Conservation (phyloP, 192 early-diverging fungal genomes). For the Backusella morwellensis region DNA sequence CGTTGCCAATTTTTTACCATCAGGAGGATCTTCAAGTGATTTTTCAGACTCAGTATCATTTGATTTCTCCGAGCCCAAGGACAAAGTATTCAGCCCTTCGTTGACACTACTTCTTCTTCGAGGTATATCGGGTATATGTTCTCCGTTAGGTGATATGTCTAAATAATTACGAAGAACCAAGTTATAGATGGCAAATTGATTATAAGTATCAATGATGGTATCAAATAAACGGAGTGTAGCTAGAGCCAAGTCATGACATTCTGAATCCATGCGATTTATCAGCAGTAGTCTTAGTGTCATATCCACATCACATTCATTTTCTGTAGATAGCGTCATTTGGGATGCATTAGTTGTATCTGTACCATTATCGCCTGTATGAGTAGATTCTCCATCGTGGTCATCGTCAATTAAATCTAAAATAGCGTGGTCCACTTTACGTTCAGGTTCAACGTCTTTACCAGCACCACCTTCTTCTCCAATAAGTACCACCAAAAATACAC, state of each 20-base stretch:
- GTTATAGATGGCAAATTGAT: conserved; percentile 60
- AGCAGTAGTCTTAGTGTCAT: conserved; percentile 45
- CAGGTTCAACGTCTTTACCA: conserved; percentile 37
- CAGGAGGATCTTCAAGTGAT: conserved; percentile 12
- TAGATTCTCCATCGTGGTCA: conserved; percentile 11
- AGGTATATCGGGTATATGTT: conserved; percentile 23
- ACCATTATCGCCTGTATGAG: neutral
- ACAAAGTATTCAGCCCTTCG: conserved; percentile 7
- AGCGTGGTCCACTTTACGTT: neutral
- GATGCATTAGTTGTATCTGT: neutral
- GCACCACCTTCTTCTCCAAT: conserved; percentile 37
- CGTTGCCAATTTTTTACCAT: conserved; percentile 6
- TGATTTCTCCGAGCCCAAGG: neutral
- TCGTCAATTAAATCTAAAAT: conserved; percentile 14
- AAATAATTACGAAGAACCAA: conserved; percentile 57
- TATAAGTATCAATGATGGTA: conserved; percentile 52
- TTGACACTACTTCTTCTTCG: neutral
- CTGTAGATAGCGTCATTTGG: neutral
- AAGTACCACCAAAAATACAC: conserved; percentile 31
- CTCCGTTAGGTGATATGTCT: conserved; percentile 29
- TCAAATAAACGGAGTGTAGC: conserved; percentile 59
- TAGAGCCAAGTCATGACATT: conserved; percentile 44
- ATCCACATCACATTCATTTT: conserved; percentile 11
- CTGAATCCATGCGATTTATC: conserved; percentile 33
- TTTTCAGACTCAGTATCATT: neutral